Evolutionary conservation across 805 yeast species (phyloP), one percentile per base, ranked within the genome.

Genomic region (Starmerella sp.): DNA sequence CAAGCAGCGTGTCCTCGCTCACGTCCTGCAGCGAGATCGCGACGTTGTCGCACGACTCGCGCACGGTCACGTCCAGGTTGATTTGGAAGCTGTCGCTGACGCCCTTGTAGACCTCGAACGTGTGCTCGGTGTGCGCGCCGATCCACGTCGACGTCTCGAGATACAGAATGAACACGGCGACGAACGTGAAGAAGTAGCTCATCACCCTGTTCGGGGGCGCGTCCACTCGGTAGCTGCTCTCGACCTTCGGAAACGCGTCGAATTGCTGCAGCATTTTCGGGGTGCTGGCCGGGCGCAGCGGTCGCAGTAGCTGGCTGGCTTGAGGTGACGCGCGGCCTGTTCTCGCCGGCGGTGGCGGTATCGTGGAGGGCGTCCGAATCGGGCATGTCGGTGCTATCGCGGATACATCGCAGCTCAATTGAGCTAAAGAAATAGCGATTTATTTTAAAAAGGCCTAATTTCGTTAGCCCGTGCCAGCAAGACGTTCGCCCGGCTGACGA

Each of bases 91-190:
- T 77, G 54, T 77, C 78, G n/a, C 69, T 70, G 14, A 87, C 70
- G 4, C 73, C 71, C 37, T 75, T 73, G 63, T 86, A 95, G 5
- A 93, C 95, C 3, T 76, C 72, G 67, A 86, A 93, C 61, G 83
- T 86, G 60, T 83, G 85, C 63, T 83, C 88, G 7, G 84, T 77
- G 54, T 76, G 77, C 2, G 97, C 97, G 53, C 93, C 95, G 54
- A 90, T 73, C 66, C 77, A 86, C 13, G 85, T 83, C 7, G 97
- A 95, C 32, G 89, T 70, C 66, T 90, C 95, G 13, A 86, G 79
- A 86, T 95, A 91, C 6, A 86, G 68, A 38, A 90, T 72, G 64
- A 88, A 79, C 14, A 87, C 63, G 15, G 77, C 55, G 77, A 55
- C 6, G 8, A 52, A 2, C 14, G 38, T 11, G 46, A 55, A 45